Evolutionary conservation across 352 stramenopile genomes (phyloP).

Genomic region (Globisporangium solare): DNA sequence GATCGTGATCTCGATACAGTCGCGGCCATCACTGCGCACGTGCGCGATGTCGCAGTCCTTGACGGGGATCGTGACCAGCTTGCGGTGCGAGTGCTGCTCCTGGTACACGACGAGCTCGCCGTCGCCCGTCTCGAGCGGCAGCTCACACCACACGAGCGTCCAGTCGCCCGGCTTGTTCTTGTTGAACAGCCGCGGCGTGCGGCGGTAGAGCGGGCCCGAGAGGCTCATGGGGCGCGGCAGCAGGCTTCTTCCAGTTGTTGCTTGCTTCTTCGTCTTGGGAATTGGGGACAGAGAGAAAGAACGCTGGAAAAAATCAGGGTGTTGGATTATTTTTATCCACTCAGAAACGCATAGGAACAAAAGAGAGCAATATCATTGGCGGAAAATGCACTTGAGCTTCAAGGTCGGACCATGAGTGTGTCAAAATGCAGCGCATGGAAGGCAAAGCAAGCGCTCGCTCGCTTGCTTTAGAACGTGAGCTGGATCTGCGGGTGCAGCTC

Average conservation of each 20-base stretch:
- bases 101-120: slow-evolving; percentile 69
- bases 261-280: slow-evolving; percentile 3
- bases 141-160: slow-evolving; percentile 76
- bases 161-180: slow-evolving; percentile 70
- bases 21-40: slow-evolving; percentile 73
- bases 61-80: slow-evolving; percentile 48
- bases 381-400: neutral
- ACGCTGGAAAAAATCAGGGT: too few relatives aligned
- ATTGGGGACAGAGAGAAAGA: too few relatives aligned
- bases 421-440: neutral
- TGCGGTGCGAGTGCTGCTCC: slow-evolving; percentile 47
- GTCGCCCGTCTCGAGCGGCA: slow-evolving; percentile 52
- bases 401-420: neutral
- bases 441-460: neutral
- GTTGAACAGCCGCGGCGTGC: slow-evolving; percentile 64
- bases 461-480: slow-evolving; percentile 27
- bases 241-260: too few relatives aligned
- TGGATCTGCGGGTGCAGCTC: slow-evolving; percentile 45
- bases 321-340: neutral
- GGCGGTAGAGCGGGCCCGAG: slow-evolving; percentile 66
- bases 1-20: slow-evolving; percentile 76
- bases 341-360: neutral
- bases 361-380: neutral
- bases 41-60: slow-evolving; percentile 72
- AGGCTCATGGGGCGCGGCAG: slow-evolving; percentile 43